Evolutionary conservation across 202 grass and related monocot genomes (phyloP).

Genomic region (Thinopyrum obtusiflorum): DNA sequence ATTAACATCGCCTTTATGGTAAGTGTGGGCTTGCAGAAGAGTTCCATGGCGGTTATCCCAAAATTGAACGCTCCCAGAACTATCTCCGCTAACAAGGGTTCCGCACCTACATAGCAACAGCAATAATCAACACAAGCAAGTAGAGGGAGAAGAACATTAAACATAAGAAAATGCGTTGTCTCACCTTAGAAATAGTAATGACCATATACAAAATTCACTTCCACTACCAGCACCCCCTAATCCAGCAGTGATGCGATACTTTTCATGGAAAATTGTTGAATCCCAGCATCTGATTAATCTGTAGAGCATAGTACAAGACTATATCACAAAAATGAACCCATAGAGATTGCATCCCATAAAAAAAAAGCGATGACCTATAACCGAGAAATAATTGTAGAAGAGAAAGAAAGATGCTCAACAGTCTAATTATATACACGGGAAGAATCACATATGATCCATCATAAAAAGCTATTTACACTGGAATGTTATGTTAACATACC

Average conservation of each 20-base stretch:
- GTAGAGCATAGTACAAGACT: constrained; percentile 24
- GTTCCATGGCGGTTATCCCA: constrained; percentile 91
- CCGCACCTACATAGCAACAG: constrained; percentile 62
- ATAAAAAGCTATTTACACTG: constrained; percentile 5
- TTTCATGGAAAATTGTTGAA: constrained; percentile 74
- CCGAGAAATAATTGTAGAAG: not conserved
- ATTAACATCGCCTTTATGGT: constrained; percentile 86
- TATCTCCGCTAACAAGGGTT: constrained; percentile 94
- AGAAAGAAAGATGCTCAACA: not conserved
- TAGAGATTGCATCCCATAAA: not conserved
- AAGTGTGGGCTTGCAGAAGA: constrained; percentile 77
- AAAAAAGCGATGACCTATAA: not conserved
- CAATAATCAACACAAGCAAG: constrained; percentile 33
- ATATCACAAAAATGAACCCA: constrained; percentile 6
- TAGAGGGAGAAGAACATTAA: constrained; percentile 9
- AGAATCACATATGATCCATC: not conserved
- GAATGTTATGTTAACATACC: constrained; percentile 56
- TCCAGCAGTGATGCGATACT: constrained; percentile 86
- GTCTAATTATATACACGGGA: not conserved
- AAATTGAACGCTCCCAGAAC: constrained; percentile 88
- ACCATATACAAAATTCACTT: constrained; percentile 71
- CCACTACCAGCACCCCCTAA: constrained; percentile 76
- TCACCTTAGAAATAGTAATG: constrained; percentile 81
- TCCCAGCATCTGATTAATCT: constrained; percentile 97
- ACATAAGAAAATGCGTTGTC: not conserved